These are phyloP conservation scores for Epichloe amarillans DNA, from an alignment of 2,329 filamentous ascomycete genomes.

Conservation along the genomic window DNA sequence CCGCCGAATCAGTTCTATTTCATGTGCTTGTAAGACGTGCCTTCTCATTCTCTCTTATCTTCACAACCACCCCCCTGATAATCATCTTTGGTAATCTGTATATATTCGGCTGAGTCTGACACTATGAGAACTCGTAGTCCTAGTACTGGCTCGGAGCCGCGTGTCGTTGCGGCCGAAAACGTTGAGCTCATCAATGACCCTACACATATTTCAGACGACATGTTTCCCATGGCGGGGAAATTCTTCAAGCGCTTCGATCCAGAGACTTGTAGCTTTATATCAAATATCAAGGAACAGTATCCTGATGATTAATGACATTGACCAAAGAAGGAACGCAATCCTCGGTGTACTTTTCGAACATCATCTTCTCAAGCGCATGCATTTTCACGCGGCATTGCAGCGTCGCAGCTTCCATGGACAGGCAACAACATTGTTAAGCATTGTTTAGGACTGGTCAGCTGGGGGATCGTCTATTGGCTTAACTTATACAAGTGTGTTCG, in stretches of 20 bases:
- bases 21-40: conserved; percentile 61
- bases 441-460: not conserved
- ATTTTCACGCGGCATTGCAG: not conserved
- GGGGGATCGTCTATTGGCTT: not conserved
- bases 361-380: not conserved
- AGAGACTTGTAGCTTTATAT: conserved; percentile 56
- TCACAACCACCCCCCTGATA: not conserved
- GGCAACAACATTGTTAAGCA: not conserved
- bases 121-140: conserved; percentile 12
- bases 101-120: not conserved
- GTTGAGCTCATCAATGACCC: conserved; percentile 47
- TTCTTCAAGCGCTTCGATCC: conserved; percentile 81
- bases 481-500: not conserved
- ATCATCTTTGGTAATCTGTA: not conserved
- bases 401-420: not conserved
- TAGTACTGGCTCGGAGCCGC: conserved; percentile 20
- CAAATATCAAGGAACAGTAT: conserved; percentile 68
- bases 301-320: conserved; percentile 55
- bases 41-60: not conserved
- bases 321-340: too few relatives aligned
- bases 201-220: conserved; percentile 34
- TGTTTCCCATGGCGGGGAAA: conserved; percentile 62
- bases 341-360: not conserved
- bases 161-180: conserved; percentile 53
- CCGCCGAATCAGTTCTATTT: conserved; percentile 47